Evolutionary conservation across 2,329 filamentous ascomycete species (phyloP).

Genomic region (Fusarium sp.): DNA sequence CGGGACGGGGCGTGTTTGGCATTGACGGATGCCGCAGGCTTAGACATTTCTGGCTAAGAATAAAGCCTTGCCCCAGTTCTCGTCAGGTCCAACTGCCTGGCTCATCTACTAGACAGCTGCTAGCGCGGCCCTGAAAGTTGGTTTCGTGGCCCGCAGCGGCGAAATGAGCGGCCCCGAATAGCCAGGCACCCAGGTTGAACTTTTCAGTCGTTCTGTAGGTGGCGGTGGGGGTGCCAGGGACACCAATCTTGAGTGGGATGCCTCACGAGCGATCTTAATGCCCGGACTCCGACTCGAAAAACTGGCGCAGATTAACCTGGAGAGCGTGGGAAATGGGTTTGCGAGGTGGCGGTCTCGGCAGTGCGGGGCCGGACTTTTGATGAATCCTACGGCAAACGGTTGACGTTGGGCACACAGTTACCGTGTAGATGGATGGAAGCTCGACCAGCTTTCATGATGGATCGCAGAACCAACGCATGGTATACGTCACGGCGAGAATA

Average conservation of each 20-base stretch:
- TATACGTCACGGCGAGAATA: not conserved
- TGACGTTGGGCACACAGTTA: constrained; percentile 11
- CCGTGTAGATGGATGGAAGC: not conserved
- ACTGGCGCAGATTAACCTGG: constrained; percentile 17
- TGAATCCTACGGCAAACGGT: constrained; percentile 15
- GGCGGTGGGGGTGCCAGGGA: constrained; percentile 19
- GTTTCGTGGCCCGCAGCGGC: constrained; percentile 11
- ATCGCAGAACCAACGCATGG: constrained; percentile 3
- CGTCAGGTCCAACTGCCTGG: constrained; percentile 20
- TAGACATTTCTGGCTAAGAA: constrained; percentile 26
- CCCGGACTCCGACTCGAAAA: constrained; percentile 10
- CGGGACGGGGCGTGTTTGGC: constrained; percentile 45
- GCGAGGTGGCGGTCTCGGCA: constrained; percentile 34
- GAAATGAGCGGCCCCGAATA: constrained; percentile 24
- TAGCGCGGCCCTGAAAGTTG: constrained; percentile 14
- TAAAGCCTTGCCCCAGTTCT: constrained; percentile 27
- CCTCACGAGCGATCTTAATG: constrained; percentile 26
- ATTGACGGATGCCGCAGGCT: constrained; percentile 34
- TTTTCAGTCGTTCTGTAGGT: constrained; percentile 18
- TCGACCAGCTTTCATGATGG: constrained; percentile 7
- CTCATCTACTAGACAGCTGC: constrained; percentile 19
- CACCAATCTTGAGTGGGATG: constrained; percentile 31
- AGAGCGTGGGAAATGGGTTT: constrained; percentile 13
- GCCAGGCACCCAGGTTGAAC: constrained; percentile 5
- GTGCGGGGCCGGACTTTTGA: constrained; percentile 20